Conservation (phyloP, 148 eudicot genomes). For the Cornus kousa region DNA sequence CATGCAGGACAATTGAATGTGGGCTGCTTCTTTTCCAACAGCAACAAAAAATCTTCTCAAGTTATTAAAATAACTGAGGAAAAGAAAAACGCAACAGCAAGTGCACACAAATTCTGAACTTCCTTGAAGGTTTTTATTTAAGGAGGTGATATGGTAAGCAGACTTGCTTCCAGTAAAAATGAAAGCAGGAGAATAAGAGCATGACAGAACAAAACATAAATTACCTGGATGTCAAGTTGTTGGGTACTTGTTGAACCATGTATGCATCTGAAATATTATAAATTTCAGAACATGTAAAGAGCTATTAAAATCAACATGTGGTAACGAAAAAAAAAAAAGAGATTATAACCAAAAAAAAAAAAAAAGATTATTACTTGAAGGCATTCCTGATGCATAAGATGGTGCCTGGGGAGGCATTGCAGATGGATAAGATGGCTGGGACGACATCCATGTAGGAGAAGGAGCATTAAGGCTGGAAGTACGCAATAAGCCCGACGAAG, state of each 20-base stretch:
- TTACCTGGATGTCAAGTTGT: conserved; percentile 61
- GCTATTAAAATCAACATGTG: background rate
- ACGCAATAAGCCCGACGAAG: conserved; percentile 46
- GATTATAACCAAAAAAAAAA: background rate
- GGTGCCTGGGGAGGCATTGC: conserved; percentile 43
- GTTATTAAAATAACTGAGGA: no score
- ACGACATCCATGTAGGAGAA: conserved; percentile 41
- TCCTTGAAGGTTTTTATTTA: background rate
- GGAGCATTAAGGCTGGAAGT: conserved; percentile 43
- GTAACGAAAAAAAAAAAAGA: background rate
- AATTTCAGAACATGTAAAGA: conserved; percentile 12
- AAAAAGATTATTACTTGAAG: conserved; percentile 34
- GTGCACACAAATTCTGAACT: background rate
- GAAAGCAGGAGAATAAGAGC: background rate
- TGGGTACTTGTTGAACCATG: conserved; percentile 53
- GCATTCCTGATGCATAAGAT: conserved; percentile 41
- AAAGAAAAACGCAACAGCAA: background rate
- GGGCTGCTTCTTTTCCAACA: no score
- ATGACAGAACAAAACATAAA: background rate
- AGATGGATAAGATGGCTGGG: conserved; percentile 54
- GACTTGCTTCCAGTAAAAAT: background rate
- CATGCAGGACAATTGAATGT: background rate
- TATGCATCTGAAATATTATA: conserved; percentile 49
- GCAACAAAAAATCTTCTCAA: no score
- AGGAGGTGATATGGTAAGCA: background rate